Evolutionary conservation across 2,329 filamentous ascomycete genomes (phyloP).

Genomic region (Penicillium sp.): DNA sequence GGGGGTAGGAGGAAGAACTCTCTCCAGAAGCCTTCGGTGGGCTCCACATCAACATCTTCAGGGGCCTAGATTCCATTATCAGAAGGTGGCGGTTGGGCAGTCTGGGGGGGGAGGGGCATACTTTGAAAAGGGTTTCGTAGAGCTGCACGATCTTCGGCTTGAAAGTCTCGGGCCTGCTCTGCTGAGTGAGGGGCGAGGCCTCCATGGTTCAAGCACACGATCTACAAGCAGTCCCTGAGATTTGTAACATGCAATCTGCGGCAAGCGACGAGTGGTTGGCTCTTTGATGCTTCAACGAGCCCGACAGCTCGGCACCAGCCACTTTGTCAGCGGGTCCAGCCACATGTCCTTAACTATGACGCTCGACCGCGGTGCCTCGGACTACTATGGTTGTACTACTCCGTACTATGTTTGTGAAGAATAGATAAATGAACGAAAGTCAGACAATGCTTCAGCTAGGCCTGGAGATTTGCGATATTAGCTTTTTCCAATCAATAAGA

Average conservation of each 20-base stretch:
- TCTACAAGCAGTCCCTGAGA: constrained; percentile 23
- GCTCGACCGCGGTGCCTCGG: not conserved
- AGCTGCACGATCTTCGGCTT: constrained; percentile 91
- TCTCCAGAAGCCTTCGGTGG: constrained; percentile 89
- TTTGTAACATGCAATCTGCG: constrained; percentile 16
- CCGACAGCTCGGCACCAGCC: constrained; percentile 24
- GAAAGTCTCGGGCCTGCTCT: constrained; percentile 85
- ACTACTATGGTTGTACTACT: not conserved
- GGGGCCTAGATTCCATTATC: constrained; percentile 55
- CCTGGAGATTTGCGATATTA: not conserved
- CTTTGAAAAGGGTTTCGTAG: constrained; percentile 78
- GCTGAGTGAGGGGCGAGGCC: constrained; percentile 88
- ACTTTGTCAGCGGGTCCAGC: constrained; percentile 33
- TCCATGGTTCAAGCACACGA: constrained; percentile 62
- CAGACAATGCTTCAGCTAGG: not conserved
- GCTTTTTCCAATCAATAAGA: not conserved
- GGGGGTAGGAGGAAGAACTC: constrained; percentile 92
- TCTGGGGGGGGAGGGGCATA: constrained; percentile 33
- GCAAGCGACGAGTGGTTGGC: constrained; percentile 1
- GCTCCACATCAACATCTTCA: constrained; percentile 65
- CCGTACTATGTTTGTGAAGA: not conserved
- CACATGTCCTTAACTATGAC: constrained; percentile 27
- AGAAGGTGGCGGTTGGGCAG: constrained; percentile 13
- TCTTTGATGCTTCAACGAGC: constrained; percentile 14
- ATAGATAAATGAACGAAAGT: not conserved